Percentiles rank a stretch among this genome's conserved stretches.
Evolutionary conservation across 1,139 yeast species (phyloP).

Genomic region (Scheffersomyces stambukii): DNA sequence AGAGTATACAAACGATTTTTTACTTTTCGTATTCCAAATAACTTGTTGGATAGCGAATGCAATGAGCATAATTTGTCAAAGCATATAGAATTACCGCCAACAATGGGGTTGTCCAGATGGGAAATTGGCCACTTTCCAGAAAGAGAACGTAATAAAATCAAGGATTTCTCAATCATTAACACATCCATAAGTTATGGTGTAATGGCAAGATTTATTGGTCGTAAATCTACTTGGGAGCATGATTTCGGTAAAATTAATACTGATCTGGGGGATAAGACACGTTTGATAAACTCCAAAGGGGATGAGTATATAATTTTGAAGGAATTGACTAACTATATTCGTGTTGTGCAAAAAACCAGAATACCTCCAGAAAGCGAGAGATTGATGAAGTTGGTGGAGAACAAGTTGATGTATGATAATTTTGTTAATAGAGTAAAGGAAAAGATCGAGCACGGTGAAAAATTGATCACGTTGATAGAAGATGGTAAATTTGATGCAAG

Average conservation of each 20-base stretch:
- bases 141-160: conserved; percentile 10
- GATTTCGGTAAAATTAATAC: conserved; percentile 13
- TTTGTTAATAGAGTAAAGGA: conserved; percentile 26
- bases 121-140: conserved; percentile 13
- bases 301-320: conserved; percentile 42
- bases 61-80: conserved; percentile 27
- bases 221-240: conserved; percentile 18
- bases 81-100: conserved; percentile 38
- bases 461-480: conserved; percentile 16
- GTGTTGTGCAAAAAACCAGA: conserved; percentile 25
- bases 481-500: conserved; percentile 11
- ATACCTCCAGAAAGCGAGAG: conserved; percentile 11
- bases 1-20: conserved; percentile 35
- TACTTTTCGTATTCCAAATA: conserved; percentile 39
- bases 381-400: conserved; percentile 15
- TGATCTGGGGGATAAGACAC: conserved; percentile 16
- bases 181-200: conserved; percentile 35
- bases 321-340: conserved; percentile 23
- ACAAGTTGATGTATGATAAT: conserved; percentile 22
- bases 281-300: conserved; percentile 33
- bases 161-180: conserved; percentile 23
- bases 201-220: conserved; percentile 39
- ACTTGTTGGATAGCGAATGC: conserved; percentile 37
- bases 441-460: conserved; percentile 20
- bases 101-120: conserved; percentile 27